These are phyloP conservation scores for Chamaecyparis obtusa DNA, from an alignment of 75 land plant genomes.

Conservation along the genomic window DNA sequence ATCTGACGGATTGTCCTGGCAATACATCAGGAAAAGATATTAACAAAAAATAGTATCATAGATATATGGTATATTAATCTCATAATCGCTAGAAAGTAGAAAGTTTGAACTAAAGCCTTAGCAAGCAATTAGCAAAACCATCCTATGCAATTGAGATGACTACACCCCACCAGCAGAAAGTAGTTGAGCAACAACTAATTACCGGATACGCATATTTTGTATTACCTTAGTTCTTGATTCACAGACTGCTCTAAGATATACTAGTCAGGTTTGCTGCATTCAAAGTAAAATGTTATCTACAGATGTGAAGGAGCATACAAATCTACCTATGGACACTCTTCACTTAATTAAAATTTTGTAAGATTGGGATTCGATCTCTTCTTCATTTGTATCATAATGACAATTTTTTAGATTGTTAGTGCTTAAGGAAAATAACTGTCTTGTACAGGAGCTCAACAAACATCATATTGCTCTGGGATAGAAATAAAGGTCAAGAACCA, in stretches of 20 bases:
- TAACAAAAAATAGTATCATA: background rate
- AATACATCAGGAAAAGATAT: constrained; percentile 2
- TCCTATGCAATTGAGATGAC: constrained; percentile 1
- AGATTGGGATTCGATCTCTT: background rate
- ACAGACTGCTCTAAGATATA: background rate
- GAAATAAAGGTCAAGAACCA: constrained; percentile 2
- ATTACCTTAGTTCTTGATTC: background rate
- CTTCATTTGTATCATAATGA: background rate
- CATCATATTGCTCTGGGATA: background rate
- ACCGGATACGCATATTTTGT: background rate
- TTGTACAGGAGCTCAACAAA: background rate
- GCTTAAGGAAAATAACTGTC: background rate
- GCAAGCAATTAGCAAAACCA: background rate
- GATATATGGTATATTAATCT: background rate
- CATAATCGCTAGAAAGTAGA: background rate
- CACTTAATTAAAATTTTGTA: background rate
- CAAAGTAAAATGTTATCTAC: background rate
- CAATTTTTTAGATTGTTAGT: background rate
- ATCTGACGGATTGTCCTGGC: constrained; percentile 92
- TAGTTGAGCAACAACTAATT: background rate
- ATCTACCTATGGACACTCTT: background rate
- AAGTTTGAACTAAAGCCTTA: background rate
- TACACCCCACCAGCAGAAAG: background rate
- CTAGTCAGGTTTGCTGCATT: background rate
- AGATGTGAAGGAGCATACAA: background rate